Evolutionary conservation across 768 basidiomycete species (phyloP), one percentile per base, ranked within the genome.

Genomic region (Hericium alpestre): DNA sequence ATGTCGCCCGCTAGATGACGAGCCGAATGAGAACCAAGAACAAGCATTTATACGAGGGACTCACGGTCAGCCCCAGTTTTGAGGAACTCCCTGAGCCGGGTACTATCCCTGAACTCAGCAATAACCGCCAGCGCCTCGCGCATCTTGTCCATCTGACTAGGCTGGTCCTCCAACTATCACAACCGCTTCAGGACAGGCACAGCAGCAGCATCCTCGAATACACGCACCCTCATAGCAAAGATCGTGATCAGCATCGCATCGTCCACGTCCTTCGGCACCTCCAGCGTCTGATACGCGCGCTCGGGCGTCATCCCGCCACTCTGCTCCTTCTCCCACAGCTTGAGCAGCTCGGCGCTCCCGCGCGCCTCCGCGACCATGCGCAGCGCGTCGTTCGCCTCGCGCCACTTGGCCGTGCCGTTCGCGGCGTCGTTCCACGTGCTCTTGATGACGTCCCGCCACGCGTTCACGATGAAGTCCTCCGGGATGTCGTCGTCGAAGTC

Each of bases 161-260:
- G 81, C 39, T 80, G 76, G 65, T 92, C 90, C 27, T 86, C 82
- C 22, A 89, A 71, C 90, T 92, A 56, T 9, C 13, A 10, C 55
- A 54, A 48, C 39, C 38, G 18, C 25, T 49, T 32, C 58, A 60
- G 63, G 20, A 64, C 48, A 37, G n/a, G 43, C 7, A 9, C 38
- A 20, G 55, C 22, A 53, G 53, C 53, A 49, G 15, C 55, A 71
- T 32, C 32, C 8, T 74, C 2, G 10, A 1, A 32, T 10, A 16
- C 15, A 64, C 74, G 11, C 63, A 89, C 90, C 72, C 90, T 72
- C 77, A 93, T 76, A 47, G 72, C 66, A 66, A 77, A 91, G 9
- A 91, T 78, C 5, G 82, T 85, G 61, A 89, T 75, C 32, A 93
- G 66, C 80, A 89, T 86, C n/a, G 75, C 70, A 48, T 93, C 90